Evolutionary conservation across 2,329 filamentous ascomycete species (phyloP).

Genomic region (Cylindrodendrum hubeiense): DNA sequence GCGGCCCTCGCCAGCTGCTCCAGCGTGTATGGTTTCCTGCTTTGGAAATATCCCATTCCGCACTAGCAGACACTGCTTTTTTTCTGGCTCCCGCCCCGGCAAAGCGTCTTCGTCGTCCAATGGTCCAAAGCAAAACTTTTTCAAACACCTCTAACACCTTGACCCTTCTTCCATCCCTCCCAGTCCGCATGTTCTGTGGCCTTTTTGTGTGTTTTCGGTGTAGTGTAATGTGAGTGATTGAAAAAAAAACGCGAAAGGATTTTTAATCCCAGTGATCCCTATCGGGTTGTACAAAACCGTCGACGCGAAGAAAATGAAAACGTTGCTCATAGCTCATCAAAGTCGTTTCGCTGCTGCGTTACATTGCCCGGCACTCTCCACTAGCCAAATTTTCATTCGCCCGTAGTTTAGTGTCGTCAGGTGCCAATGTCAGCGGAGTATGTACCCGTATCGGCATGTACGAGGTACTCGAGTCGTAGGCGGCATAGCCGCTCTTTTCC

Average conservation of each 20-base stretch:
- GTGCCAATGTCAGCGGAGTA: slow-evolving; percentile 39
- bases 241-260: slow-evolving; percentile 4
- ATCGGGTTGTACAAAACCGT: slow-evolving; percentile 2
- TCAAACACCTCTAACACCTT: slow-evolving; percentile 27
- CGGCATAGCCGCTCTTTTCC: slow-evolving; percentile 50
- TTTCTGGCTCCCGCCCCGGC: slow-evolving; percentile 35
- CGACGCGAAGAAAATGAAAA: slow-evolving; percentile 29
- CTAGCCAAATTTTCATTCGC: slow-evolving; percentile 38
- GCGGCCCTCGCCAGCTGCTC: slow-evolving; percentile 30
- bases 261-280: slow-evolving; percentile 1
- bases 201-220: slow-evolving; percentile 26
- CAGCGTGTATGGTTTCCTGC: slow-evolving; percentile 29
- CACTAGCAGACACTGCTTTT: slow-evolving; percentile 31
- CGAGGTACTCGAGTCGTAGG: slow-evolving; percentile 53
- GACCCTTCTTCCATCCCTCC: slow-evolving; percentile 26
- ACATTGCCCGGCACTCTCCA: slow-evolving; percentile 39
- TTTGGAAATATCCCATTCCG: slow-evolving; percentile 42
- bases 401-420: slow-evolving; percentile 37
- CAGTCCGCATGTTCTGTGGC: slow-evolving; percentile 21
- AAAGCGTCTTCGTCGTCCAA: slow-evolving; percentile 34
- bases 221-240: slow-evolving; percentile 7
- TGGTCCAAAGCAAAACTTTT: slow-evolving; percentile 42
- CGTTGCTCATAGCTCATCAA: slow-evolving; percentile 45
- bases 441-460: slow-evolving; percentile 48
- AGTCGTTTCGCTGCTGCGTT: slow-evolving; percentile 41